A percentile compares a stretch with the other conserved stretches of the same genome.
Evolutionary conservation across 805 yeast species (phyloP).

Genomic region (Saccharomycopsis guyanensis): DNA sequence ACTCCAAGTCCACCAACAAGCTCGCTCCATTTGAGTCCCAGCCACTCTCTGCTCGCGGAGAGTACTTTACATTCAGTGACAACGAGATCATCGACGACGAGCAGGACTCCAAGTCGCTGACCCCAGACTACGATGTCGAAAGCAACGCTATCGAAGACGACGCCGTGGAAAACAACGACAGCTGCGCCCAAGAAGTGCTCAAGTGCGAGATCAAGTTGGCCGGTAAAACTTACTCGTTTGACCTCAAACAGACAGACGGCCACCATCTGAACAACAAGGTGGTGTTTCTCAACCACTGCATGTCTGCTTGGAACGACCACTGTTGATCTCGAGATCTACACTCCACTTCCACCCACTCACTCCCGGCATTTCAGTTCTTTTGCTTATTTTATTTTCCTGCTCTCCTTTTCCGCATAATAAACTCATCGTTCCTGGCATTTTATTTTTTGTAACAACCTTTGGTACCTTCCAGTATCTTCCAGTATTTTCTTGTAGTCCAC

Average conservation of each 20-base stretch:
- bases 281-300: conserved; percentile 14
- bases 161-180: conserved; percentile 2
- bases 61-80: conserved; percentile 12
- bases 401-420: too few species aligned
- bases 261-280: conserved; percentile 4
- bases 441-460: too few species aligned
- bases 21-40: conserved; percentile 17
- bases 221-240: conserved; percentile 4
- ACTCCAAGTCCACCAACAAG: neutral
- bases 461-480: too few species aligned
- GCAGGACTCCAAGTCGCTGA: conserved; percentile 1
- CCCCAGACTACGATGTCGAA: conserved; percentile 14
- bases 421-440: too few species aligned
- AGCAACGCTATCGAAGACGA: conserved; percentile 17
- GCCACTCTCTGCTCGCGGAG: conserved; percentile 13
- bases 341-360: too few species aligned
- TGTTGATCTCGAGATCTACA: too few species aligned
- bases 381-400: too few species aligned
- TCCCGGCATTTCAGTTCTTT: too few species aligned
- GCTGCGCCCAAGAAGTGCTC: neutral
- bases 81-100: conserved; percentile 6
- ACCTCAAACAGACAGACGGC: neutral
- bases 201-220: conserved; percentile 1
- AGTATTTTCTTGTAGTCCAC: too few species aligned
- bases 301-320: conserved; percentile 12